Percentiles rank a stretch among this genome's conserved stretches.
Conservation (phyloP, 2,329 filamentous ascomycete genomes). For the Aureobasidium vineae region DNA sequence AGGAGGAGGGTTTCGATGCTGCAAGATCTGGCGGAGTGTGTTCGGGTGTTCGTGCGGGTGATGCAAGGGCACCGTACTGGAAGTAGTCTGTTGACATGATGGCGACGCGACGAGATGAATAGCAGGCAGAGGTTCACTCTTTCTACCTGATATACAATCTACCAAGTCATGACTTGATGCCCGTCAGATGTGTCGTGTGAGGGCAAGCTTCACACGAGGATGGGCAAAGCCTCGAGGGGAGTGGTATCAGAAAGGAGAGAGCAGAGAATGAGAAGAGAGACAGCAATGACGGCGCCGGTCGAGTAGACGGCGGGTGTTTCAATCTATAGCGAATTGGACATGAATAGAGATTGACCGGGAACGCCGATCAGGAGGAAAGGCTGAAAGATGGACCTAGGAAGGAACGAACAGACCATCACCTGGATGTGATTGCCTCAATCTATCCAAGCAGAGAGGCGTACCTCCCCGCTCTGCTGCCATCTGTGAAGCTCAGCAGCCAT, state of each 20-base stretch:
- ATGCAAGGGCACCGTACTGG: conserved; percentile 61
- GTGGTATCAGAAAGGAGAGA: background rate
- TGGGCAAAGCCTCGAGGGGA: background rate
- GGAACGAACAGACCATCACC: background rate
- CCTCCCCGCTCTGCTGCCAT: background rate
- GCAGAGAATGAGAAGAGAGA: background rate
- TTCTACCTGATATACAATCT: background rate
- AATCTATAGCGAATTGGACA: conserved; percentile 6
- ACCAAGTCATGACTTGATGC: conserved; percentile 2
- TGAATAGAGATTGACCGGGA: conserved; percentile 18
- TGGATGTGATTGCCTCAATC: conserved; percentile 10
- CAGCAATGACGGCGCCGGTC: conserved; percentile 3
- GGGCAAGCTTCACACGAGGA: background rate
- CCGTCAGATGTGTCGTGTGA: background rate
- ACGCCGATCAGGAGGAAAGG: conserved; percentile 15
- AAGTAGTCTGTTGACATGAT: conserved; percentile 48
- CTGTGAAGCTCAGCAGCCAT: background rate
- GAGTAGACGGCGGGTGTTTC: background rate
- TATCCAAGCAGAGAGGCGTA: background rate
- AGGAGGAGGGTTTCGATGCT: conserved; percentile 61
- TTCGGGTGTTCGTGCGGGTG: conserved; percentile 69
- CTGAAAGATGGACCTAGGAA: background rate
- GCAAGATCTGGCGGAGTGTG: conserved; percentile 55
- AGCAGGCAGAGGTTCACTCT: background rate
- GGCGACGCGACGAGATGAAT: background rate